Evolutionary conservation across 1,284 basidiomycete species (phyloP).

Genomic region (Malassezia nana): DNA sequence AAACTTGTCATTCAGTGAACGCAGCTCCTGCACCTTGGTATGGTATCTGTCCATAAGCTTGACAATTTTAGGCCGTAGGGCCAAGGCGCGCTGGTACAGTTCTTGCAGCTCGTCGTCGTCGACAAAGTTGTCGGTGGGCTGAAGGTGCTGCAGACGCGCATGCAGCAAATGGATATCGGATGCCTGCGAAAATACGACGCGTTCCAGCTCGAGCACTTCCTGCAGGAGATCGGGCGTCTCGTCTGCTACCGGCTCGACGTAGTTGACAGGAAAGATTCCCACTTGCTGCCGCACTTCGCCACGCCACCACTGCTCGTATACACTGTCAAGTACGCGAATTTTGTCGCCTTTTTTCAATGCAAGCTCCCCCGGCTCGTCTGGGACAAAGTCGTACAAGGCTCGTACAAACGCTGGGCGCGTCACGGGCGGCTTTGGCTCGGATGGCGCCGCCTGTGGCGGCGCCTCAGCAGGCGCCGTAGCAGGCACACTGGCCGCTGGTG

Average conservation of each 20-base stretch:
- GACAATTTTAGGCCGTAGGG: slow-evolving; percentile 82
- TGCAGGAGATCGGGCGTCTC: slow-evolving; percentile 68
- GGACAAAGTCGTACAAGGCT: slow-evolving; percentile 80
- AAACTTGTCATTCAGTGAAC: slow-evolving; percentile 80
- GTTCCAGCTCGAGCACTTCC: slow-evolving; percentile 77
- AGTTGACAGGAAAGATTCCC: slow-evolving; percentile 96
- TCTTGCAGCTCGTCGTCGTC: slow-evolving; percentile 82
- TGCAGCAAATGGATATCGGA: slow-evolving; percentile 79
- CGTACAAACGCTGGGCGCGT: slow-evolving; percentile 55
- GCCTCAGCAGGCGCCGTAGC: slow-evolving; percentile 11
- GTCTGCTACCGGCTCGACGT: slow-evolving; percentile 80
- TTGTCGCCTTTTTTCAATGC: slow-evolving; percentile 86
- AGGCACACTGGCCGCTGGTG: not conserved
- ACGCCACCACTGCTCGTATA: slow-evolving; percentile 97
- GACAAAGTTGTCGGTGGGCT: slow-evolving; percentile 66
- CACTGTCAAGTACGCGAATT: slow-evolving; percentile 88
- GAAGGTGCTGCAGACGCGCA: slow-evolving; percentile 66
- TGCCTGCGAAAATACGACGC: slow-evolving; percentile 70
- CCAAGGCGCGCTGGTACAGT: slow-evolving; percentile 78
- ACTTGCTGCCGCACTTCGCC: slow-evolving; percentile 84
- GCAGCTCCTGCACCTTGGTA: slow-evolving; percentile 56
- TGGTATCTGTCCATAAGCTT: slow-evolving; percentile 89
- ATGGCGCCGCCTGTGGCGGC: slow-evolving; percentile 35
- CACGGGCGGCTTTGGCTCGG: slow-evolving; percentile 45
- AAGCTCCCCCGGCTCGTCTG: slow-evolving; percentile 80